A percentile compares a stretch with the other conserved stretches of the same genome.
Evolutionary conservation across 805 yeast species (phyloP).

Genomic region (Barnettozyma sucrosica): DNA sequence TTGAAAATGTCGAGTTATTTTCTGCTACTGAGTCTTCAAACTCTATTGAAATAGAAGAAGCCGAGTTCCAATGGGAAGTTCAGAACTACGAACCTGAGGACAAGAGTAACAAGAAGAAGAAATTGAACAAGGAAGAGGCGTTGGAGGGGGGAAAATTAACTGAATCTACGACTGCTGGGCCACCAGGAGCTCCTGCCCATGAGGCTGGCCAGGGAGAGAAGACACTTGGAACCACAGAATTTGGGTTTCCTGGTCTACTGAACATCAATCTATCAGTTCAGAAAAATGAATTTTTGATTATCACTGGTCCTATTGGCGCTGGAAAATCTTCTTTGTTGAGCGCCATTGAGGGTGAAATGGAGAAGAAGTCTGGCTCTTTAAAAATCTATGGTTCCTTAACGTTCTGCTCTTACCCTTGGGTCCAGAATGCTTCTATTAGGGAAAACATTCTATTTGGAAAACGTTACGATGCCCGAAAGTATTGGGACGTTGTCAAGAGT

Average conservation of each 20-base stretch:
- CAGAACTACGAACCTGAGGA: slow-evolving; percentile 20
- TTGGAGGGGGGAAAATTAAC: background rate
- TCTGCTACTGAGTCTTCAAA: slow-evolving; percentile 35
- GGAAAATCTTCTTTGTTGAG: slow-evolving; percentile 72
- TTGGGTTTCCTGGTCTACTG: slow-evolving; percentile 35
- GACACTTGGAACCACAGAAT: slow-evolving; percentile 5
- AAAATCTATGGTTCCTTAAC: slow-evolving; percentile 47
- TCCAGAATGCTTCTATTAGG: slow-evolving; percentile 71
- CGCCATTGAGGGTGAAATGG: slow-evolving; percentile 72
- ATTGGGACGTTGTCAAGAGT: slow-evolving; percentile 49
- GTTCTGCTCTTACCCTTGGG: slow-evolving; percentile 71
- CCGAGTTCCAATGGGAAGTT: slow-evolving; percentile 50
- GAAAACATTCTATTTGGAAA: slow-evolving; percentile 70
- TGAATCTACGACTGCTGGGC: no score
- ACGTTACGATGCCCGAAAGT: slow-evolving; percentile 44
- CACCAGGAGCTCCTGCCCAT: background rate
- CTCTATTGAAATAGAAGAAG: slow-evolving; percentile 40
- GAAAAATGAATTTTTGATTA: slow-evolving; percentile 65
- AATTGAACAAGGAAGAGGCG: background rate
- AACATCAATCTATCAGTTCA: slow-evolving; percentile 47
- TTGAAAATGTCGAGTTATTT: slow-evolving; percentile 24
- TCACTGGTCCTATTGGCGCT: slow-evolving; percentile 77
- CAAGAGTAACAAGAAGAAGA: background rate
- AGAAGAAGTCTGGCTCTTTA: slow-evolving; percentile 45
- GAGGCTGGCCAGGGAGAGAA: background rate